phyloP scores from a whole-genome alignment of 2,329 filamentous ascomycete genomes.

The Verticillium dahliae region DNA sequence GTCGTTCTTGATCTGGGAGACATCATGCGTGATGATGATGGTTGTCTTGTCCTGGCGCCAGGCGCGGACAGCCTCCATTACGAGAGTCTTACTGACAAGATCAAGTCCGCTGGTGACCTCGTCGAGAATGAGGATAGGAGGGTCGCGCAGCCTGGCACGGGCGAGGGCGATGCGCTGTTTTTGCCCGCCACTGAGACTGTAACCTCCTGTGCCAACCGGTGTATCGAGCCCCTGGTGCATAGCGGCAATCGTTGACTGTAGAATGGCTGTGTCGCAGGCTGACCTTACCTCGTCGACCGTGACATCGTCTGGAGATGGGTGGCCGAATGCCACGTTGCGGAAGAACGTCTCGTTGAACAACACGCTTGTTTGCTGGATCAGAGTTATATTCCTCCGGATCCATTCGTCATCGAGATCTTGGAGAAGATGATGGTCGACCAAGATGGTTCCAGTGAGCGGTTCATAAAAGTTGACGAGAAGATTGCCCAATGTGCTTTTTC shows the following conservation, averaged over 20 bases:
- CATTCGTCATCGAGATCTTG: constrained; percentile 59
- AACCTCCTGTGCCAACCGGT: constrained; percentile 61
- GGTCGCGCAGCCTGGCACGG: constrained; percentile 67
- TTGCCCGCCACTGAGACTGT: constrained; percentile 76
- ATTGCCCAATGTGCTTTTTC: constrained; percentile 83
- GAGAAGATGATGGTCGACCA: constrained; percentile 60
- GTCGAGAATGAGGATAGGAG: constrained; percentile 77
- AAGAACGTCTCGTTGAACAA: constrained; percentile 78
- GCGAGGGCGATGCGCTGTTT: constrained; percentile 76
- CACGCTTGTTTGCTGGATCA: constrained; percentile 76
- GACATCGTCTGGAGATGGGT: constrained; percentile 38
- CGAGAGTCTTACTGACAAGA: constrained; percentile 55
- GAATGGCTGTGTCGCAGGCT: constrained; percentile 60
- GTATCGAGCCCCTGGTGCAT: constrained; percentile 70
- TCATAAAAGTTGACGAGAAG: constrained; percentile 74
- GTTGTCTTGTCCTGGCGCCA: constrained; percentile 83
- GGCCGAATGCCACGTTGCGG: constrained; percentile 72
- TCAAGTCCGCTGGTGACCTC: constrained; percentile 86
- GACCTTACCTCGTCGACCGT: constrained; percentile 48
- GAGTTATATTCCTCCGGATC: constrained; percentile 69
- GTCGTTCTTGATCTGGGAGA: constrained; percentile 62
- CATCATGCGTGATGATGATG: constrained; percentile 88
- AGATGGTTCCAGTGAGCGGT: constrained; percentile 56
- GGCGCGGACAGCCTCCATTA: constrained; percentile 68
- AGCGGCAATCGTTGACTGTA: constrained; percentile 59